These are phyloP conservation scores for Asterionellopsis glacialis DNA, from an alignment of 108 stramenopile species.

Conservation along the genomic window DNA sequence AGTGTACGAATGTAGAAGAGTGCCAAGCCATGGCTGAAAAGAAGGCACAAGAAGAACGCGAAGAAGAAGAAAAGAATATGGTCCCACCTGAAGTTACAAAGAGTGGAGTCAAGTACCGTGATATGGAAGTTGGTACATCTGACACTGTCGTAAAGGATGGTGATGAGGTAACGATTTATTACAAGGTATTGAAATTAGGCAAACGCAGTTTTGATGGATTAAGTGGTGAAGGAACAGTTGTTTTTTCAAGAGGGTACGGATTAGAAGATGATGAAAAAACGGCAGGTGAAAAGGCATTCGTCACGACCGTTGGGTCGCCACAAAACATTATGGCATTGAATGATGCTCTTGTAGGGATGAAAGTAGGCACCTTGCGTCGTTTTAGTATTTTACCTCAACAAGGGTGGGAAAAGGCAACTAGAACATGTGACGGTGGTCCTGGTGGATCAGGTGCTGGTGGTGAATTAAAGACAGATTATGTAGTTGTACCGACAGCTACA, in stretches of 20 bases:
- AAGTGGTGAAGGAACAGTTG: conserved; percentile 84
- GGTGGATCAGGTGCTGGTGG: conserved; percentile 76
- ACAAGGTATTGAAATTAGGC: conserved; percentile 80
- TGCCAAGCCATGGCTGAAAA: conserved; percentile 73
- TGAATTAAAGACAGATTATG: conserved; percentile 62
- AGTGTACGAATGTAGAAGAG: conserved; percentile 83
- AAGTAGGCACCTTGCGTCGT: conserved; percentile 49
- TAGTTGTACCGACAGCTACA: conserved; percentile 82
- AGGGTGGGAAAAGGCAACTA: conserved; percentile 74
- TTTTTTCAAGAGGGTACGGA: conserved; percentile 72
- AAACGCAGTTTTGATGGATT: conserved; percentile 84
- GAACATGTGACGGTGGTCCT: conserved; percentile 79
- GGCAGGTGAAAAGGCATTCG: conserved; percentile 55
- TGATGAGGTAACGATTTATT: conserved; percentile 51
- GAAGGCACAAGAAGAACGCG: conserved; percentile 29
- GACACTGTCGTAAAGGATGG: conserved; percentile 35
- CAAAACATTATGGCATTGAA: conserved; percentile 65
- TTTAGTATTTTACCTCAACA: conserved; percentile 70
- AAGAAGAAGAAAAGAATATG: conserved; percentile 22
- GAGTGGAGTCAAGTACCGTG: conserved; percentile 50
- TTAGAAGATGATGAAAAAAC: conserved; percentile 81
- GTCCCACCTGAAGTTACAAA: conserved; percentile 33
- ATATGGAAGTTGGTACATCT: conserved; percentile 16
- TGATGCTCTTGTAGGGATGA: conserved; percentile 70
- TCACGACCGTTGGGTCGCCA: conserved; percentile 40